Conservation (phyloP, 352 stramenopile genomes). For the Blastocystis sp. region DNA sequence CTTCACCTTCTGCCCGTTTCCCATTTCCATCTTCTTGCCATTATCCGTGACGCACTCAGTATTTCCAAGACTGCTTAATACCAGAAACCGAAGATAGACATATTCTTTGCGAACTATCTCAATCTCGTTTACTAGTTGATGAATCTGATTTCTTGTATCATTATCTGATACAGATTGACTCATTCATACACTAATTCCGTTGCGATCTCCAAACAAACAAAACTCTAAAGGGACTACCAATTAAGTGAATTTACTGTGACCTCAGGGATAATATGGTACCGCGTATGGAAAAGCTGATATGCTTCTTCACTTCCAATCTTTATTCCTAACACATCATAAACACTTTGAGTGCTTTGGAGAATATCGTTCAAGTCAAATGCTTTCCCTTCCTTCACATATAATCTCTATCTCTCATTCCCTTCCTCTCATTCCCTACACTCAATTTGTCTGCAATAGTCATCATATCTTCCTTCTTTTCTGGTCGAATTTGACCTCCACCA, state of each 20-base stretch:
- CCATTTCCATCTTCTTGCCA: too few species aligned
- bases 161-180: too few species aligned
- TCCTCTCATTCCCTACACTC: background rate
- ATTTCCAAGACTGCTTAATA: too few species aligned
- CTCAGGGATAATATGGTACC: slow-evolving; percentile 51
- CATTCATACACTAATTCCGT: too few species aligned
- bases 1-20: too few species aligned
- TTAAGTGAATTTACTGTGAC: slow-evolving; percentile 42
- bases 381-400: slow-evolving; percentile 14
- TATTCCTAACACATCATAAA: slow-evolving; percentile 37
- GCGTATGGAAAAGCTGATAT: slow-evolving; percentile 34
- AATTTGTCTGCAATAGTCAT: slow-evolving; percentile 19
- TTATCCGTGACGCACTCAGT: too few species aligned
- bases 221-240: slow-evolving; percentile 8
- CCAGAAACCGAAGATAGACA: too few species aligned
- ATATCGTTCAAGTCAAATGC: background rate
- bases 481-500: slow-evolving; percentile 44
- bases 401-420: background rate
- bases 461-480: slow-evolving; percentile 55
- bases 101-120: too few species aligned
- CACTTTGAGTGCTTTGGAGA: background rate
- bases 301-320: background rate
- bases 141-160: too few species aligned
- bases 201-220: background rate
- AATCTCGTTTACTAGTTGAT: too few species aligned